Conservation (phyloP, 768 basidiomycete genomes). For the Suillus subalutaceus region DNA sequence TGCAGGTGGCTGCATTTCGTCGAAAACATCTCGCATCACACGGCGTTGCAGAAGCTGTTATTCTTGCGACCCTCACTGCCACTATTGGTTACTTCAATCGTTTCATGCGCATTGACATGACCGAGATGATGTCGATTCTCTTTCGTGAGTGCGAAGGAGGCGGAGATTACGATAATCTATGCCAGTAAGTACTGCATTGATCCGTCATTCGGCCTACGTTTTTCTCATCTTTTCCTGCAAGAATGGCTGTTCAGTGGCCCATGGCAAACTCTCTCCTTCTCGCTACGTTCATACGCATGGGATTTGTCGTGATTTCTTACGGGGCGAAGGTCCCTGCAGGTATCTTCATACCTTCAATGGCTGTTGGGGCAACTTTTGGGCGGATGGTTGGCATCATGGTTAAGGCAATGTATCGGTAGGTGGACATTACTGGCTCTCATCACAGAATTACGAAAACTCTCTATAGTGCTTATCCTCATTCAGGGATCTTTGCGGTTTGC, state of each 20-base stretch:
- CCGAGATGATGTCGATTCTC: constrained; percentile 90
- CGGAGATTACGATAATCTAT: constrained; percentile 86
- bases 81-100: constrained; percentile 93
- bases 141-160: constrained; percentile 97
- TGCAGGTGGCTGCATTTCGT: constrained; percentile 93
- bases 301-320: constrained; percentile 89
- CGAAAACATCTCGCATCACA: constrained; percentile 85
- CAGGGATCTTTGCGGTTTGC: constrained; percentile 89
- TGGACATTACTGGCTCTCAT: constrained; percentile 4
- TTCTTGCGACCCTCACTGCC: constrained; percentile 85
- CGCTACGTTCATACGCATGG: constrained; percentile 87
- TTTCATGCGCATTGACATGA: constrained; percentile 97
- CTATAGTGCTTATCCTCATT: constrained; percentile 76
- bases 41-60: constrained; percentile 87
- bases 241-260: constrained; percentile 89
- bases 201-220: constrained; percentile 2
- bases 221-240: constrained; percentile 33
- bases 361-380: constrained; percentile 95
- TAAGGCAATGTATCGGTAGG: constrained; percentile 85
- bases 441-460: constrained; percentile 1
- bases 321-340: constrained; percentile 97
- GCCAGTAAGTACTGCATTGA: constrained; percentile 71
- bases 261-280: constrained; percentile 92
- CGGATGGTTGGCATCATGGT: constrained; percentile 97
- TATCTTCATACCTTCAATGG: constrained; percentile 99